phyloP scores from a whole-genome alignment of 176 grass and related monocot species.

The Tuctoria greenei region DNA sequence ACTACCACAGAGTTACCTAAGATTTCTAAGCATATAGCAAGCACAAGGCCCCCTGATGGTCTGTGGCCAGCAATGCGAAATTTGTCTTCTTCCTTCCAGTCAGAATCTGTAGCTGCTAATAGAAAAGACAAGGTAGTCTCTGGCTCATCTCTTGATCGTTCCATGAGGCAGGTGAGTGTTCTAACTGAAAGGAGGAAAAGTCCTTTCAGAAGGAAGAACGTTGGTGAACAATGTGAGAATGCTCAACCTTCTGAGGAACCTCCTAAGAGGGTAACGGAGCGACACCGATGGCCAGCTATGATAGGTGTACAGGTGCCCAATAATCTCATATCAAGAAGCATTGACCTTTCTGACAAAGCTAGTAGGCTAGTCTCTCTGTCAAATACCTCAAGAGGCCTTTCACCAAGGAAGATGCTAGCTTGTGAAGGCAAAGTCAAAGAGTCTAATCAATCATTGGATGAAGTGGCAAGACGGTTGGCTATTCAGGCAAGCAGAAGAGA shows the following conservation, averaged over 20 bases:
- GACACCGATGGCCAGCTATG: slow-evolving; percentile 67
- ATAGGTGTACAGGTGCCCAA: slow-evolving; percentile 41
- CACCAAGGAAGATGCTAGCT: slow-evolving; percentile 42
- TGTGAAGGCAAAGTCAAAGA: slow-evolving; percentile 34
- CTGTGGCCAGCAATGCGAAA: slow-evolving; percentile 96
- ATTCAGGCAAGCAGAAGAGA: slow-evolving; percentile 43
- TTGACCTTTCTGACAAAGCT: slow-evolving; percentile 51
- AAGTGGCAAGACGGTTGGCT: slow-evolving; percentile 51
- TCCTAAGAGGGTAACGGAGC: slow-evolving; percentile 50
- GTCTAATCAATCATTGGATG: slow-evolving; percentile 46
- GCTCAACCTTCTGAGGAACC: slow-evolving; percentile 43
- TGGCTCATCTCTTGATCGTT: slow-evolving; percentile 28
- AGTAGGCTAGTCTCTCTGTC: slow-evolving; percentile 31
- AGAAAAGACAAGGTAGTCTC: slow-evolving; percentile 50
- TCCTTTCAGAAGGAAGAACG: slow-evolving; percentile 64
- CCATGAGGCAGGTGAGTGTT: slow-evolving; percentile 14
- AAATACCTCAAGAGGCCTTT: slow-evolving; percentile 54
- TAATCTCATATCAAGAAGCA: slow-evolving; percentile 45
- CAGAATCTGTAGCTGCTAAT: slow-evolving; percentile 52
- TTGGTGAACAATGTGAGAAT: slow-evolving; percentile 67
- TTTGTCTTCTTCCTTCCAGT: slow-evolving; percentile 72
- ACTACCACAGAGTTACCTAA: slow-evolving; percentile 44
- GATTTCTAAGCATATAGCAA: slow-evolving; percentile 40
- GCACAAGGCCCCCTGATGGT: slow-evolving; percentile 49
- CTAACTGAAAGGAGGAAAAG: slow-evolving; percentile 65